Base-by-base conservation (phyloP, 192 early-diverging fungal genomes). In the Paraglomus brasilianum region DNA sequence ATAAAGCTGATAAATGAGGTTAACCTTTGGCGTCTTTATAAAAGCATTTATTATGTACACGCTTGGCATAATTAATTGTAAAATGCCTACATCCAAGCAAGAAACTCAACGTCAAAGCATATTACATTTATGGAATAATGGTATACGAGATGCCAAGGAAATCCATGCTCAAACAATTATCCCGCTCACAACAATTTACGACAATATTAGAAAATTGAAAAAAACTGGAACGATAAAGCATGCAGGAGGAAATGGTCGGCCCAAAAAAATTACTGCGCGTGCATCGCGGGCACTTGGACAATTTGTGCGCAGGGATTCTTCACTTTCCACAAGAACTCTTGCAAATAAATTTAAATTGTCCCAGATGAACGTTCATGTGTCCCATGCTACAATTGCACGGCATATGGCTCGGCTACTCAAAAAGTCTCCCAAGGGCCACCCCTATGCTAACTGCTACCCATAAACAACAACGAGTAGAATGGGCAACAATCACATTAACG, bases 91-190 rank as follows among this genome's bases (percentile, higher is more conserved):
- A n/a, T n/a, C n/a, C n/a, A n/a, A n/a, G n/a, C n/a, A n/a, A n/a
- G n/a, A n/a, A n/a, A n/a, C n/a, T n/a, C n/a, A n/a, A n/a, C n/a
- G n/a, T n/a, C n/a, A n/a, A n/a, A n/a, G n/a, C n/a, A n/a, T n/a
- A n/a, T n/a, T n/a, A n/a, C n/a, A n/a, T n/a, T n/a, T n/a, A 47
- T 61, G 59, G 41, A 61, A 61, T 61, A 43, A 61, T 8, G 59
- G 17, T n/a, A 43, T 61, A n/a, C 21, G 17, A 17, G 21, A 43
- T 43, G 19, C 5, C 41, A 43, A 43, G 19, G 41, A 61, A 44
- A n/a, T 61, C 6, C 17, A 61, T 43, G 21, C 7, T 4, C 8
- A 24, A 14, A 61, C 59, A 5, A 61, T 44, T 13, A 43, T 43
- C 21, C 17, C 41, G 5, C 59, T 61, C 17, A 24, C 40, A 44